Evolutionary conservation across 1,139 yeast genomes (phyloP).

Genomic region (Spencermartinsiella ligniputridi): DNA sequence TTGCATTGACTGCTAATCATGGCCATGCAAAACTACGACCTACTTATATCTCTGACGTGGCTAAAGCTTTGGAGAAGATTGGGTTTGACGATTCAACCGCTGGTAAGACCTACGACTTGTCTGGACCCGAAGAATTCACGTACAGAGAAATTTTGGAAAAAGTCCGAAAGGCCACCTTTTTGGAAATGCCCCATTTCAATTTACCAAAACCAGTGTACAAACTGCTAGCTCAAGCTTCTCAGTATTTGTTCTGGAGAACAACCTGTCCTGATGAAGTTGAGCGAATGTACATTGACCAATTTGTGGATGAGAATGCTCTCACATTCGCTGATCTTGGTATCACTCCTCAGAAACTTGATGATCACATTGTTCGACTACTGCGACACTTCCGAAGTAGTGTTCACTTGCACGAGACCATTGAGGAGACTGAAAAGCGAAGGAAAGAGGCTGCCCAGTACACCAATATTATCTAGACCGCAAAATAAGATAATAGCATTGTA

Average conservation of each 20-base stretch:
- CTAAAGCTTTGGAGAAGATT: conserved; percentile 70
- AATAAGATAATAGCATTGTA: too few species aligned
- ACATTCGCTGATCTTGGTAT: conserved; percentile 74
- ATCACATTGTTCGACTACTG: conserved; percentile 62
- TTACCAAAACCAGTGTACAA: conserved; percentile 50
- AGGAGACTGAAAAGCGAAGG: conserved; percentile 32
- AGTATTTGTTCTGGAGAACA: conserved; percentile 63
- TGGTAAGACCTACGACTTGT: conserved; percentile 72
- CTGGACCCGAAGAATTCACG: conserved; percentile 67
- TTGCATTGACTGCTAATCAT: conserved; percentile 61
- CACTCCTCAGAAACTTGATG: conserved; percentile 63
- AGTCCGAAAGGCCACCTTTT: conserved; percentile 56
- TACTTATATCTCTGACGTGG: conserved; percentile 74
- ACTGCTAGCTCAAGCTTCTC: conserved; percentile 47
- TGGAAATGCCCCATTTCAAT: conserved; percentile 42
- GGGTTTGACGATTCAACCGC: conserved; percentile 78
- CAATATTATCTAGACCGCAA: not conserved
- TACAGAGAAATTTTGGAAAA: conserved; percentile 63
- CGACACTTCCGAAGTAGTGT: conserved; percentile 36
- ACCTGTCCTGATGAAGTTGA: conserved; percentile 72
- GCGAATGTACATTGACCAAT: conserved; percentile 69
- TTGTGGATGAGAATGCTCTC: conserved; percentile 54
- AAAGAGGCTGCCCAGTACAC: conserved; percentile 21
- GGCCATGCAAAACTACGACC: conserved; percentile 65
- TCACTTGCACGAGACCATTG: conserved; percentile 33